A percentile compares a stretch with the other conserved stretches of the same genome.
These are phyloP conservation scores for Miscanthus lutarioriparius DNA, from an alignment of 176 grass and related monocot species.

Conservation along the genomic window DNA sequence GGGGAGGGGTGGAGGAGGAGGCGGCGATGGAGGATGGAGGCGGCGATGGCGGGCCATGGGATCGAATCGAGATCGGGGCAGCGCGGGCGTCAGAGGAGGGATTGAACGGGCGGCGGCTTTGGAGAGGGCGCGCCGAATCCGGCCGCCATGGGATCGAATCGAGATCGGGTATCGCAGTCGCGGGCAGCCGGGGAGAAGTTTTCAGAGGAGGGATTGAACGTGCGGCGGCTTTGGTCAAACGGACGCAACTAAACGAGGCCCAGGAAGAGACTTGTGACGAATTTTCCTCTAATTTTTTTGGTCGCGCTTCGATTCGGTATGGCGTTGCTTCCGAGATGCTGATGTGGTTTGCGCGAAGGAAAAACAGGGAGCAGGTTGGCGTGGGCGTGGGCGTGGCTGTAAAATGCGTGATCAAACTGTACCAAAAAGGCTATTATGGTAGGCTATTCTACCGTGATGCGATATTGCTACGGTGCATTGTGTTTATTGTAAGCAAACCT, in stretches of 20 bases:
- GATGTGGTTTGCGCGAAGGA: background rate
- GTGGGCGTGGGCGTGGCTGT: too few relatives aligned
- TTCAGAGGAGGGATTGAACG: background rate
- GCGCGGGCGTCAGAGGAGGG: background rate
- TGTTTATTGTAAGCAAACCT: too few relatives aligned
- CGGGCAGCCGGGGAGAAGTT: too few relatives aligned
- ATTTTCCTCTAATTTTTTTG: background rate
- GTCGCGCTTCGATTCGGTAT: background rate
- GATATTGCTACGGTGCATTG: too few relatives aligned
- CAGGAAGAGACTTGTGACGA: background rate
- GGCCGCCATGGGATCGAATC: too few relatives aligned
- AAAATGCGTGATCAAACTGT: background rate
- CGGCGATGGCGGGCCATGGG: constrained; percentile 49
- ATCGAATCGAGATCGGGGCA: constrained; percentile 47
- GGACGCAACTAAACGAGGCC: too few relatives aligned
- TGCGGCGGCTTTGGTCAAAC: constrained; percentile 39
- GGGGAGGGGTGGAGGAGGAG: constrained; percentile 35
- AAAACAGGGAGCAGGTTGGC: background rate
- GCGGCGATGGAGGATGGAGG: constrained; percentile 36
- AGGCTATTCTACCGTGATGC: background rate
- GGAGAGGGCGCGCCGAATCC: too few relatives aligned
- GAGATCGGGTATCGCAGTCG: too few relatives aligned
- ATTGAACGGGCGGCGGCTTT: constrained; percentile 24
- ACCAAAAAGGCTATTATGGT: background rate
- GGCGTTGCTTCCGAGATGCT: background rate